These are phyloP conservation scores for Pseudocercospora fuligena DNA, from an alignment of 2,329 filamentous ascomycete species.

Conservation along the genomic window DNA sequence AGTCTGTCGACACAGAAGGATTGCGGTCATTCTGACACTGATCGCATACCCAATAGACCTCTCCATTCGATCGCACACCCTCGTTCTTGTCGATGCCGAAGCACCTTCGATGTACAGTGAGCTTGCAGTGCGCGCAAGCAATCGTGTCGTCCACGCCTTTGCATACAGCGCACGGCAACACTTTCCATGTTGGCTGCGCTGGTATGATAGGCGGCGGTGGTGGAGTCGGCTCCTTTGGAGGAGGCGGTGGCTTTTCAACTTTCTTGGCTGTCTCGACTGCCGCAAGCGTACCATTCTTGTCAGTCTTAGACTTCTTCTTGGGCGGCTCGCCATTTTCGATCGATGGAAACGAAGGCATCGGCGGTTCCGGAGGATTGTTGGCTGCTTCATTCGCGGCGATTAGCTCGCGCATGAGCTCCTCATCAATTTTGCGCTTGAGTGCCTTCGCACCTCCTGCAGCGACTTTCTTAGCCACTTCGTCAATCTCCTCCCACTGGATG, in stretches of 20 bases:
- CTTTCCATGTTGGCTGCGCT: slow-evolving; percentile 76
- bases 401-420: slow-evolving; percentile 83
- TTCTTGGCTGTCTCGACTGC: slow-evolving; percentile 61
- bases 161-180: slow-evolving; percentile 86
- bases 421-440: slow-evolving; percentile 87
- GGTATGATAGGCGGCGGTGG: slow-evolving; percentile 69
- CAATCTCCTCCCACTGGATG: slow-evolving; percentile 92
- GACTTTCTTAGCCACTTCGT: slow-evolving; percentile 88
- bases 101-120: slow-evolving; percentile 89
- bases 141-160: slow-evolving; percentile 71
- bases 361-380: slow-evolving; percentile 32
- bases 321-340: slow-evolving; percentile 53
- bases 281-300: slow-evolving; percentile 36
- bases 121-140: slow-evolving; percentile 83
- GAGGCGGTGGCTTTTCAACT: slow-evolving; percentile 49
- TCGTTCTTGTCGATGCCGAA: slow-evolving; percentile 77
- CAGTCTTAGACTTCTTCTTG: slow-evolving; percentile 65
- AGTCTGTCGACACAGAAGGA: slow-evolving; percentile 88
- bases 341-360: slow-evolving; percentile 27
- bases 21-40: slow-evolving; percentile 95
- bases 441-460: slow-evolving; percentile 79
- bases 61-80: slow-evolving; percentile 56
- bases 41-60: slow-evolving; percentile 88
- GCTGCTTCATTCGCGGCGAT: slow-evolving; percentile 63
- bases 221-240: slow-evolving; percentile 59